Conservation (phyloP, 352 stramenopile genomes). For the Globisporangium heterothallicum region DNA sequence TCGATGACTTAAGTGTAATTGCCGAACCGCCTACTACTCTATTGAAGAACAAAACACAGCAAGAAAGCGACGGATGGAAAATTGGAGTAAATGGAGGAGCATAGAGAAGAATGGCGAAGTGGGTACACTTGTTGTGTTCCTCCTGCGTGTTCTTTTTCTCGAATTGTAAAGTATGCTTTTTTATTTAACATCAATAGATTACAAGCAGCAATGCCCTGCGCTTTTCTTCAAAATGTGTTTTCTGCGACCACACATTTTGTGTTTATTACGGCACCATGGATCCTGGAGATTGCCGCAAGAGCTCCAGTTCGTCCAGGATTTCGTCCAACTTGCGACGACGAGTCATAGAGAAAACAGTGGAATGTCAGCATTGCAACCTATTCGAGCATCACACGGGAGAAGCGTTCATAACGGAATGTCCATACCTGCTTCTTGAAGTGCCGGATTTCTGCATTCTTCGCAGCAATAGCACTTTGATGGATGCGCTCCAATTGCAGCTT, state of each 20-base stretch:
- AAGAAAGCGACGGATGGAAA: not conserved
- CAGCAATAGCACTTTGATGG: constrained; percentile 48
- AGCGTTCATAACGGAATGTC: too few relatives aligned
- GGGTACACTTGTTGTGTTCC: not conserved
- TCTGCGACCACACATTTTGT: constrained; percentile 10
- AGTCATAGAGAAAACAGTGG: not conserved
- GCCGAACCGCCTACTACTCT: constrained; percentile 6
- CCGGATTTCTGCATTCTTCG: constrained; percentile 76
- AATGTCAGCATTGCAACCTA: not conserved
- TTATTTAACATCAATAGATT: constrained; percentile 22
- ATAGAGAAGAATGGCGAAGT: not conserved
- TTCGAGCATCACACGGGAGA: too few relatives aligned
- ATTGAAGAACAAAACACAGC: constrained; percentile 7
- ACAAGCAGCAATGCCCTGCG: constrained; percentile 7
- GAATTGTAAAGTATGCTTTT: constrained; percentile 14
- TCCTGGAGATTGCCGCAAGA: constrained; percentile 22
- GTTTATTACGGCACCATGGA: constrained; percentile 5
- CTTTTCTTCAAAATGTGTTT: not conserved
- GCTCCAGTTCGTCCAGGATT: constrained; percentile 55
- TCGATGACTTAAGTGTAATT: constrained; percentile 83
- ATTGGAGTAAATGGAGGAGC: constrained; percentile 2
- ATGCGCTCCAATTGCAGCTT: constrained; percentile 46
- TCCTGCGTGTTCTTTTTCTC: not conserved
- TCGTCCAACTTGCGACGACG: constrained; percentile 34
- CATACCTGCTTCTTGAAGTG: constrained; percentile 65